Conservation (phyloP, 2,329 filamentous ascomycete genomes). For the Neofusicoccum umdonicola region DNA sequence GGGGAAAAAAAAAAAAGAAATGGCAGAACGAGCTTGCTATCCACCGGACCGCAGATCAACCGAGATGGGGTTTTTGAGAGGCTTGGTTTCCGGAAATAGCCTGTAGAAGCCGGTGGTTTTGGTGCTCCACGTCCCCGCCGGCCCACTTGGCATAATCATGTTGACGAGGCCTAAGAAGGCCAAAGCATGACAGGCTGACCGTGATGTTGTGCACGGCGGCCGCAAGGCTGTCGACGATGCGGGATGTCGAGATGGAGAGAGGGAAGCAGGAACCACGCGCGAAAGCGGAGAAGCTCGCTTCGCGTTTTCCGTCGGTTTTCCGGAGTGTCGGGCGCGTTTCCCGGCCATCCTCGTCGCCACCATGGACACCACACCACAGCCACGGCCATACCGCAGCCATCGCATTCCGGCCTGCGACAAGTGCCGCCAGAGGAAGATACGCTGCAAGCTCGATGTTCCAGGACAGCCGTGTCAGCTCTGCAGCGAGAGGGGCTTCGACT, state of each 20-base stretch:
- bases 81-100: neutral
- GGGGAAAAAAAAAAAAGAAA: too few species aligned
- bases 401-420: slow-evolving; percentile 42
- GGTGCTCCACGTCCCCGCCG: too few species aligned
- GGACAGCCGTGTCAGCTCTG: slow-evolving; percentile 40
- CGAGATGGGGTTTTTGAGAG: too few species aligned
- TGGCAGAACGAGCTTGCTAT: too few species aligned
- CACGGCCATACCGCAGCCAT: slow-evolving; percentile 43
- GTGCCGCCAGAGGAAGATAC: slow-evolving; percentile 42
- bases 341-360: neutral
- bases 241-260: neutral
- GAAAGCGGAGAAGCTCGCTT: neutral
- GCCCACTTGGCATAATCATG: neutral
- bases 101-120: neutral
- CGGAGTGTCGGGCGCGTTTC: neutral
- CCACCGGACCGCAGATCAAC: too few species aligned
- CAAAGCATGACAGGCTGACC: neutral
- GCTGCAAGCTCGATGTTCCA: slow-evolving; percentile 41
- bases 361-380: slow-evolving; percentile 22
- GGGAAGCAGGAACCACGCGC: neutral
- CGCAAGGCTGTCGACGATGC: neutral
- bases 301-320: neutral
- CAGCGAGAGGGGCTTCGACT: slow-evolving; percentile 36
- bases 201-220: neutral
- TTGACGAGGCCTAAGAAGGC: neutral